phyloP scores from a whole-genome alignment of 495 filamentous ascomycete genomes.

The Daldinia vernicosa region DNA sequence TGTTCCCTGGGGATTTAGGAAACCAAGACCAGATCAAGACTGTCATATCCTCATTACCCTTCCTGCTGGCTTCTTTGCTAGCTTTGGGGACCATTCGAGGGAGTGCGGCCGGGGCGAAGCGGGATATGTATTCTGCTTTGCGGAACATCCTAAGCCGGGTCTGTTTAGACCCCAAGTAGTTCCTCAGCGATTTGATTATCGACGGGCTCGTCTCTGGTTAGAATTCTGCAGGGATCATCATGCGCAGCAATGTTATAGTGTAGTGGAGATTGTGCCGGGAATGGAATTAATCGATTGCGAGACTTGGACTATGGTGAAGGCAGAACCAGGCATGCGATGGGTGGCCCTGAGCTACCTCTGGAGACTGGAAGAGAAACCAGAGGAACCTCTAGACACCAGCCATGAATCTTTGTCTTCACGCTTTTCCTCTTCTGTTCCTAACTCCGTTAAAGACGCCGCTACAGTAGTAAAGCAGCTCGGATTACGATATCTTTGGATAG shows the following conservation, averaged over 20 bases:
- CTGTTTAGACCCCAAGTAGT: not conserved
- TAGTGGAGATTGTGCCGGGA: not conserved
- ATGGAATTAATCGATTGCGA: not conserved
- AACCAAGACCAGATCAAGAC: not conserved
- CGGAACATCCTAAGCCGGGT: not conserved
- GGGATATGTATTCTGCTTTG: constrained; percentile 1
- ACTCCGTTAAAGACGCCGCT: not conserved
- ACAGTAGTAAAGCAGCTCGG: not conserved
- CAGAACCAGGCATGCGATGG: not conserved
- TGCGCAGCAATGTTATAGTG: not conserved
- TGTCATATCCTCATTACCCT: constrained; percentile 1
- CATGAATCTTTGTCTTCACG: not conserved
- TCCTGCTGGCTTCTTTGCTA: not conserved
- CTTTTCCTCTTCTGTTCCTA: not conserved
- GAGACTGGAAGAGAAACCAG: not conserved
- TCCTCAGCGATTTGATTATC: not conserved
- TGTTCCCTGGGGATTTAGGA: not conserved
- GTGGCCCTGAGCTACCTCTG: not conserved
- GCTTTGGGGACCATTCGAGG: not conserved
- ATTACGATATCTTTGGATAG: not conserved
- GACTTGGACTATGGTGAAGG: not conserved
- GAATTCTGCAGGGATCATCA: not conserved
- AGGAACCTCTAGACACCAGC: not conserved
- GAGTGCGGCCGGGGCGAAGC: not conserved
- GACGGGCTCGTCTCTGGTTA: not conserved